Conservation (phyloP, 352 stramenopile species). For the Pythium dissotocum region DNA sequence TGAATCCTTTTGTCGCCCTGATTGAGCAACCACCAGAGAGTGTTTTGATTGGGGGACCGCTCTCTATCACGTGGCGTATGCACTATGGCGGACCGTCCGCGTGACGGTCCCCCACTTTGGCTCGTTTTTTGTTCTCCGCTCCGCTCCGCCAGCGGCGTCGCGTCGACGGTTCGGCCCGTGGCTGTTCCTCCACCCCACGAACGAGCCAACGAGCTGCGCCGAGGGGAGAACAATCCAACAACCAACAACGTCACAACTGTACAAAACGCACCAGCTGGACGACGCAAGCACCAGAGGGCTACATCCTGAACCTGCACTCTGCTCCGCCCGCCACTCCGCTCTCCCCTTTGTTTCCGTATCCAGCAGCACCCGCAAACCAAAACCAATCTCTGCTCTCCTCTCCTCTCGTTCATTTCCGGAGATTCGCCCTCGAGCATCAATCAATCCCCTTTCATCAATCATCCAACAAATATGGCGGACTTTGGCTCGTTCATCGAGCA, state of each 20-base stretch:
- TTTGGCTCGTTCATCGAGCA: constrained; percentile 28
- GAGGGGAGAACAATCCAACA: constrained; percentile 16
- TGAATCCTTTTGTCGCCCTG: background rate
- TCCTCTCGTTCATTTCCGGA: constrained; percentile 13
- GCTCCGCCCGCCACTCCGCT: background rate
- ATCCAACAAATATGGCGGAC: constrained; percentile 25
- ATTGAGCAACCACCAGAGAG: constrained; percentile 4
- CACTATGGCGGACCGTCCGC: too few species aligned
- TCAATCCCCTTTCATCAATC: background rate
- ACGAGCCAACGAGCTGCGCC: background rate
- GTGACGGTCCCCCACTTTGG: background rate
- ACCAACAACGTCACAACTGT: background rate
- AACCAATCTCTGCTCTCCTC: background rate
- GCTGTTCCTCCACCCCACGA: background rate
- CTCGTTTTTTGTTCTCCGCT: background rate
- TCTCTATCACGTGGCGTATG: too few species aligned
- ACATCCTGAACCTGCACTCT: constrained; percentile 22
- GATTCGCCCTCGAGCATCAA: constrained; percentile 14
- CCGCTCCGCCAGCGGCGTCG: background rate
- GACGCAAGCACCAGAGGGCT: background rate
- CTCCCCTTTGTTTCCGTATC: background rate
- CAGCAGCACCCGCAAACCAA: background rate
- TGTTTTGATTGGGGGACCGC: background rate
- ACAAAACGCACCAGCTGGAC: background rate
- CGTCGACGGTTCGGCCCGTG: background rate